These are phyloP conservation scores for Tolypocladium inflatum DNA, from an alignment of 2,329 filamentous ascomycete genomes.

Conservation along the genomic window DNA sequence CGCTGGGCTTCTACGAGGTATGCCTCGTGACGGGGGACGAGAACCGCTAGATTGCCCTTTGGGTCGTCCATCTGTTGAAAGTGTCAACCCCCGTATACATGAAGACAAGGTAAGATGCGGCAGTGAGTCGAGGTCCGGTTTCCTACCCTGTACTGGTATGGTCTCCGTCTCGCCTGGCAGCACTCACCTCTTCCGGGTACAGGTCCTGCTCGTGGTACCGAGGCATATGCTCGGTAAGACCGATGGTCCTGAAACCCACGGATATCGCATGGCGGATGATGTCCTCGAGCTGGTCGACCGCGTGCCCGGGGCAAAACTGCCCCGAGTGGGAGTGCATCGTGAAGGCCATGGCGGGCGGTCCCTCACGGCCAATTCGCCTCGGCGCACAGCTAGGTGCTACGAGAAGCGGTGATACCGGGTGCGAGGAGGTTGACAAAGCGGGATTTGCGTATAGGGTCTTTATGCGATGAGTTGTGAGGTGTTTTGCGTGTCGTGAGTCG, in stretches of 20 bases:
- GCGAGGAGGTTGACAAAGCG: too few species aligned
- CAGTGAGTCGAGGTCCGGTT: not conserved
- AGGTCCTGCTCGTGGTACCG: conserved; percentile 63
- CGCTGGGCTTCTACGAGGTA: conserved; percentile 70
- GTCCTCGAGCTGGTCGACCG: conserved; percentile 74
- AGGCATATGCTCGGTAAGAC: conserved; percentile 92
- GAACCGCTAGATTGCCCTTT: conserved; percentile 33
- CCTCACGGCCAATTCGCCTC: not conserved
- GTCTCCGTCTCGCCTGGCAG: not conserved
- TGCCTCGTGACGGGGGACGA: conserved; percentile 51
- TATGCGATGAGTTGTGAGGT: not conserved
- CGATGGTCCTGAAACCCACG: conserved; percentile 72
- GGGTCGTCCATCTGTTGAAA: conserved; percentile 36
- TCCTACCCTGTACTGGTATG: conserved; percentile 7
- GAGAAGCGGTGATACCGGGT: not conserved
- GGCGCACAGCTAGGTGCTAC: not conserved
- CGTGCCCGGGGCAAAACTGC: conserved; percentile 90
- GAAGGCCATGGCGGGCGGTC: conserved; percentile 64
- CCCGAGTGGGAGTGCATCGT: conserved; percentile 98
- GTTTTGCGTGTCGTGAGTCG: not conserved
- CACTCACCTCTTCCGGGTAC: conserved; percentile 77
- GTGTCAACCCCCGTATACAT: not conserved
- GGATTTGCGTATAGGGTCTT: not conserved
- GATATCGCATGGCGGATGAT: conserved; percentile 71
- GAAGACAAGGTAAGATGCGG: not conserved